Percentiles rank a stretch among this genome's conserved stretches.
Evolutionary conservation across 345 rosid genomes (phyloP).

Genomic region (Eucalyptus erythrocorys): DNA sequence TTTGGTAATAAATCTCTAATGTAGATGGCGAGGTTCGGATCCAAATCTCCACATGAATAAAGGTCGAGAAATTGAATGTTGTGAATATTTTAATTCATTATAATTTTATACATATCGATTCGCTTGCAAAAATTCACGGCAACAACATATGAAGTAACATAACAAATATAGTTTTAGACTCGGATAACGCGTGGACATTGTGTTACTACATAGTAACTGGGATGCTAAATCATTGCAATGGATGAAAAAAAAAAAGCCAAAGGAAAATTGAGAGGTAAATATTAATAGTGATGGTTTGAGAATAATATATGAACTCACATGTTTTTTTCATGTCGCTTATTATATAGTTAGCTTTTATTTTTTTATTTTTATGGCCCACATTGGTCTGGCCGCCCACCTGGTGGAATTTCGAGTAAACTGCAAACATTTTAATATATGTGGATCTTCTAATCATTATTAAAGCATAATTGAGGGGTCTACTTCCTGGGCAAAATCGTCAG

Average conservation of each 20-base stretch:
- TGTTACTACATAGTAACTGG: not conserved
- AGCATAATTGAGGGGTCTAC: not conserved
- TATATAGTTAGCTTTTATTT: not conserved
- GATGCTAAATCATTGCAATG: not conserved
- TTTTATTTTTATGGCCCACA: not conserved
- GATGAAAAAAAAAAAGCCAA: not conserved
- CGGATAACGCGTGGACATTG: rapidly evolving
- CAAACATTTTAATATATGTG: not conserved
- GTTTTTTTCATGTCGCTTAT: not conserved
- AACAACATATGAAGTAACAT: not conserved
- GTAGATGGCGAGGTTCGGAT: not conserved
- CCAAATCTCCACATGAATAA: not conserved
- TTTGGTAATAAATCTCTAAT: not conserved
- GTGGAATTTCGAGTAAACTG: not conserved
- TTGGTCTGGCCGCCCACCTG: not conserved
- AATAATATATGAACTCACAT: constrained; percentile 22
- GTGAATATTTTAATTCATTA: not conserved
- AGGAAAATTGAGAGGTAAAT: not conserved
- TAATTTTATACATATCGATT: too few species aligned
- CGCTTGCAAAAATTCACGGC: not conserved
- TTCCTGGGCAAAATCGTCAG: not conserved
- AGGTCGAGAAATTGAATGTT: not conserved
- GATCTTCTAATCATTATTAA: not conserved
- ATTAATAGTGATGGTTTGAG: not conserved
- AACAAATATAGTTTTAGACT: not conserved